phyloP scores from a whole-genome alignment of 2,329 filamentous ascomycete genomes.

The Pseudocercospora ulei region DNA sequence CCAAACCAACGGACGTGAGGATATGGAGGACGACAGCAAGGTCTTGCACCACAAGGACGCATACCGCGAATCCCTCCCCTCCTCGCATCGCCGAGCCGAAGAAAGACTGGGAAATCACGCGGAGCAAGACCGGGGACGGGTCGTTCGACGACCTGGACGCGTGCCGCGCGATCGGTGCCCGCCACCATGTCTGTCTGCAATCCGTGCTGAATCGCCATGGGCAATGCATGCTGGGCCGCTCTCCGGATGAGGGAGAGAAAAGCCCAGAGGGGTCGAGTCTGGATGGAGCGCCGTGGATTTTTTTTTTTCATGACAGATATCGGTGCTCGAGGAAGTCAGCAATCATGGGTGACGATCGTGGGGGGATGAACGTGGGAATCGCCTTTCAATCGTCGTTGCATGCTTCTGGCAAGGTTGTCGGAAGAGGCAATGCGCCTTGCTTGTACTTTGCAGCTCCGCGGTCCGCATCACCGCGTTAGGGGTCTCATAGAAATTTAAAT shows the following conservation, averaged over 20 bases:
- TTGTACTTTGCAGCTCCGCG: too few relatives aligned
- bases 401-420: too few relatives aligned
- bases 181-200: conserved; percentile 21
- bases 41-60: conserved; percentile 24
- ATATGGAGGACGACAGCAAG: conserved; percentile 8
- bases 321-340: too few relatives aligned
- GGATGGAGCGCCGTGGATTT: too few relatives aligned
- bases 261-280: conserved; percentile 19
- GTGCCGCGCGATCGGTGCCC: conserved; percentile 21
- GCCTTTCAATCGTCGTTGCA: too few relatives aligned
- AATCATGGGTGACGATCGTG: too few relatives aligned
- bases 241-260: conserved; percentile 20
- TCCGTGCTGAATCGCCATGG: conserved; percentile 17
- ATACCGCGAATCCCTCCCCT: conserved; percentile 21
- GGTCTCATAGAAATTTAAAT: too few relatives aligned
- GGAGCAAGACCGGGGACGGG: conserved; percentile 16
- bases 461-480: too few relatives aligned
- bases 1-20: too few relatives aligned
- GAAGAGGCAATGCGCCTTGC: too few relatives aligned
- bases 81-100: conserved; percentile 19
- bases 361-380: too few relatives aligned
- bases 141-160: conserved; percentile 17
- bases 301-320: too few relatives aligned
- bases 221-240: conserved; percentile 15
- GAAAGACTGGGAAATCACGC: conserved; percentile 26